These are phyloP conservation scores for Ophiostoma montium DNA, from an alignment of 2,329 filamentous ascomycete genomes.

Conservation along the genomic window DNA sequence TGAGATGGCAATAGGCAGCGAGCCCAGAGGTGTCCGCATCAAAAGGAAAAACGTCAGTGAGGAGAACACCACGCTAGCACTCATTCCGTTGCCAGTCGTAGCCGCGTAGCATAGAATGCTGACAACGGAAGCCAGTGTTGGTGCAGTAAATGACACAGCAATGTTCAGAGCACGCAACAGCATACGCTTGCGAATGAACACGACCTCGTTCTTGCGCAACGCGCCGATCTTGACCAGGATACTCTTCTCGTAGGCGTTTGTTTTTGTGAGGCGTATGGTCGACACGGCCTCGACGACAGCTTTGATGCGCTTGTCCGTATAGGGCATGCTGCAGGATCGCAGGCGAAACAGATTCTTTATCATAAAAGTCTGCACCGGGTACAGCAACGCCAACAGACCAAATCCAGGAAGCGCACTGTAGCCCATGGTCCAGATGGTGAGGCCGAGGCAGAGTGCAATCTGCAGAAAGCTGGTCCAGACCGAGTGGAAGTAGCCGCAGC, in stretches of 20 bases:
- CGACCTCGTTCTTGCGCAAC: constrained; percentile 15
- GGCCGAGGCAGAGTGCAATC: constrained; percentile 17
- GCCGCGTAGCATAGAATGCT: constrained; percentile 14
- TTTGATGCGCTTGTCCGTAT: constrained; percentile 16
- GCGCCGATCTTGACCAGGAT: constrained; percentile 14
- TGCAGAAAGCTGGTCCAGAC: constrained; percentile 21
- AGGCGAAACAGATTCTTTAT: constrained; percentile 14
- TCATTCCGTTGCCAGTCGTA: constrained; percentile 9
- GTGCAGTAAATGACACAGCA: constrained; percentile 16
- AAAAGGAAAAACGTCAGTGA: constrained; percentile 16
- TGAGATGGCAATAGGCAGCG: constrained; percentile 14
- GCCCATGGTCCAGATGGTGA: constrained; percentile 15
- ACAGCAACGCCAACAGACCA: constrained; percentile 15
- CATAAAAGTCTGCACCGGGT: constrained; percentile 16
- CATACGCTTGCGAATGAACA: constrained; percentile 17
- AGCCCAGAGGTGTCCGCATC: constrained; percentile 14
- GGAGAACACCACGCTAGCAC: constrained; percentile 12
- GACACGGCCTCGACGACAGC: constrained; percentile 17
- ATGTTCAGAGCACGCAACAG: constrained; percentile 16
- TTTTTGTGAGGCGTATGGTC: constrained; percentile 17
- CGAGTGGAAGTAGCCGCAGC: constrained; percentile 20
- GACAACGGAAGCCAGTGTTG: constrained; percentile 15
- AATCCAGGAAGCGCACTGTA: constrained; percentile 18
- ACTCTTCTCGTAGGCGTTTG: constrained; percentile 16
- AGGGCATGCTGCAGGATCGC: constrained; percentile 17